phyloP scores from a whole-genome alignment of 371 early-diverging fungal species.

The Mortierella sp. region DNA sequence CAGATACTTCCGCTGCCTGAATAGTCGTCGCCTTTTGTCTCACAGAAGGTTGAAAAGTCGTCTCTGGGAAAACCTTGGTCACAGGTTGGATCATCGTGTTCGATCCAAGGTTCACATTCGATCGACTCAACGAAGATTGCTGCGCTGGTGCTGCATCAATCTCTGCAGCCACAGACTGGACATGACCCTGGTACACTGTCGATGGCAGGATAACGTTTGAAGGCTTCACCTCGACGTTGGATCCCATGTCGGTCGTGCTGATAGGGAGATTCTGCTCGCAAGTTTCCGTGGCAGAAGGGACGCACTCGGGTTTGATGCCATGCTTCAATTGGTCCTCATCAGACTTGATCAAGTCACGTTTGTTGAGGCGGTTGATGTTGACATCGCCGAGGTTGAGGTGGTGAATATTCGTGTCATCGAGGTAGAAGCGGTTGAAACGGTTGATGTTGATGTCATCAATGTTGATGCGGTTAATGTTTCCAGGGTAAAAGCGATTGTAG shows the following conservation, averaged over 20 bases:
- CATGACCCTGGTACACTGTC: constrained; percentile 40
- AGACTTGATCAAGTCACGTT: not conserved
- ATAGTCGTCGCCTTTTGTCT: constrained; percentile 39
- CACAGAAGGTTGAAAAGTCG: constrained; percentile 38
- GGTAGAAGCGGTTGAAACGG: not conserved
- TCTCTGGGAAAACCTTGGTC: constrained; percentile 36
- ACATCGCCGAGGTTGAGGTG: not conserved
- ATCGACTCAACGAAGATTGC: constrained; percentile 8
- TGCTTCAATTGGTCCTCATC: constrained; percentile 1
- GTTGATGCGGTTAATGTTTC: not conserved
- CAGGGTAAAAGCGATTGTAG: no score
- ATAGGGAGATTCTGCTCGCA: constrained; percentile 19
- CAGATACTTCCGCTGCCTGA: constrained; percentile 10
- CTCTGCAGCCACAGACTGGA: constrained; percentile 26
- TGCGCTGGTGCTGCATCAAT: constrained; percentile 25
- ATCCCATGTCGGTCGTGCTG: constrained; percentile 39
- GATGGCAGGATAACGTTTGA: constrained; percentile 26
- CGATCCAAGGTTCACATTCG: constrained; percentile 31
- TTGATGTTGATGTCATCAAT: not conserved
- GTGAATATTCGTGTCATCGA: no score
- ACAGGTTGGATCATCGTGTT: constrained; percentile 35
- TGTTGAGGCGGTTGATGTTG: not conserved
- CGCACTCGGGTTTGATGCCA: constrained; percentile 3
- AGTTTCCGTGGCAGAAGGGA: constrained; percentile 23
- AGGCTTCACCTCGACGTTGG: constrained; percentile 22